Evolutionary conservation across 208 protist species (phyloP).

Genomic region (Leishmania mexicana): DNA sequence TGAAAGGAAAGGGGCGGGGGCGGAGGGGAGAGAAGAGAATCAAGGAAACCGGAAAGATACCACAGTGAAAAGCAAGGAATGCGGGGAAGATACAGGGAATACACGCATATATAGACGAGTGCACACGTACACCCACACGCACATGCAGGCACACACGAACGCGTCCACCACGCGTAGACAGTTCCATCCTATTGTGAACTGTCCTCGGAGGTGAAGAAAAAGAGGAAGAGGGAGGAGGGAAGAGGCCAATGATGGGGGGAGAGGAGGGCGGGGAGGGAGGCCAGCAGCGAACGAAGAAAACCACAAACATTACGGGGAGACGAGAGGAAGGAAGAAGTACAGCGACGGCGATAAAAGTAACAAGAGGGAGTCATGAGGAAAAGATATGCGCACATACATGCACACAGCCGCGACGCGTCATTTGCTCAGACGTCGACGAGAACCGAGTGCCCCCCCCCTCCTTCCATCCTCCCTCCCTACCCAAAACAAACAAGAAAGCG

Average conservation of each 20-base stretch:
- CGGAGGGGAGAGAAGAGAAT: not conserved
- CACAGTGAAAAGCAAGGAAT: not conserved
- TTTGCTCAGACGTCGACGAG: not conserved
- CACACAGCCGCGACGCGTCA: not conserved
- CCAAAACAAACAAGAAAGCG: not conserved
- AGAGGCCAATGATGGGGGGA: not conserved
- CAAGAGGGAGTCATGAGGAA: not conserved
- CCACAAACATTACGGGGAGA: not conserved
- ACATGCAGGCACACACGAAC: not conserved
- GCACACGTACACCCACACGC: not conserved
- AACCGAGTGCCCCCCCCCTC: not conserved
- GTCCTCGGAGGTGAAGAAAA: not conserved
- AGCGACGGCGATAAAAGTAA: not conserved
- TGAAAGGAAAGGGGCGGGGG: not conserved
- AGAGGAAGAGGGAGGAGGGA: not conserved
- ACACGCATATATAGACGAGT: not conserved
- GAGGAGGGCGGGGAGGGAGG: not conserved
- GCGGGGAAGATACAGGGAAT: not conserved
- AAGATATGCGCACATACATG: not conserved
- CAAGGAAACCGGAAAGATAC: not conserved
- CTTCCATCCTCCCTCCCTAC: not conserved
- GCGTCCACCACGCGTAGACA: not conserved
- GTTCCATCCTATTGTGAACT: conserved; percentile 6
- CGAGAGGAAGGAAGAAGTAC: not conserved
- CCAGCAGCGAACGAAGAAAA: not conserved